Evolutionary conservation across 495 filamentous ascomycete species (phyloP).

Genomic region (Penicillium longicatenatum): DNA sequence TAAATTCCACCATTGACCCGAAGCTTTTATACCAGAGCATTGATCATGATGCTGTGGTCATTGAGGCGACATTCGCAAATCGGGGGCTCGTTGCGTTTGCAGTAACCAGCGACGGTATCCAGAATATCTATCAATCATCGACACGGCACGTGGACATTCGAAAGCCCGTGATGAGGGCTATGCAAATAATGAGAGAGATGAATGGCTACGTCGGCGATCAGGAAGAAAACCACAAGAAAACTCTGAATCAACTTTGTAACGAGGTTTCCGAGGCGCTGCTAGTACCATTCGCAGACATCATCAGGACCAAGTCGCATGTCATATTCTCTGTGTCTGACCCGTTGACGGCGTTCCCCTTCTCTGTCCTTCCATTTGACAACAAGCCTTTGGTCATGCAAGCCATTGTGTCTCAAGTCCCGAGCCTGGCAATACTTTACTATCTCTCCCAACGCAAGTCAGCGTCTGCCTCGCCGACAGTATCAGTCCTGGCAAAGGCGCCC

Average conservation of each 20-base stretch:
- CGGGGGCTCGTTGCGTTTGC: constrained; percentile 25
- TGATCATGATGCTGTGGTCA: constrained; percentile 24
- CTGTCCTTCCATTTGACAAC: constrained; percentile 22
- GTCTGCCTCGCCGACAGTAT: constrained; percentile 24
- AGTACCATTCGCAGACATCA: constrained; percentile 23
- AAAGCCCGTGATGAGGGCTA: constrained; percentile 23
- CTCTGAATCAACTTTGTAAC: constrained; percentile 13
- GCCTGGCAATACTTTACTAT: constrained; percentile 30
- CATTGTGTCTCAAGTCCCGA: constrained; percentile 30
- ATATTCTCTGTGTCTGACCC: constrained; percentile 32
- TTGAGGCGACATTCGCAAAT: constrained; percentile 26
- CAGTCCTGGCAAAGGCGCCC: constrained; percentile 31
- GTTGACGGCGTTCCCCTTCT: constrained; percentile 32
- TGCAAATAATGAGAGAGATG: constrained; percentile 29
- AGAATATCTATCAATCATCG: constrained; percentile 11
- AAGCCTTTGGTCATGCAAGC: constrained; percentile 29
- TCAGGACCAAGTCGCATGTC: constrained; percentile 27
- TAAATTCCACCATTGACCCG: constrained; percentile 22
- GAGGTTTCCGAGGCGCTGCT: constrained; percentile 23
- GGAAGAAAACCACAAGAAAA: constrained; percentile 19
- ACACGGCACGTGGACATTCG: constrained; percentile 13
- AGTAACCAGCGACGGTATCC: constrained; percentile 26
- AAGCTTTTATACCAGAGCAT: constrained; percentile 22
- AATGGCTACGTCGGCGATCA: constrained; percentile 17
- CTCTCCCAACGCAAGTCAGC: constrained; percentile 23